phyloP scores from a whole-genome alignment of 202 grass and related monocot genomes.

The Hordeum pubiflorum region DNA sequence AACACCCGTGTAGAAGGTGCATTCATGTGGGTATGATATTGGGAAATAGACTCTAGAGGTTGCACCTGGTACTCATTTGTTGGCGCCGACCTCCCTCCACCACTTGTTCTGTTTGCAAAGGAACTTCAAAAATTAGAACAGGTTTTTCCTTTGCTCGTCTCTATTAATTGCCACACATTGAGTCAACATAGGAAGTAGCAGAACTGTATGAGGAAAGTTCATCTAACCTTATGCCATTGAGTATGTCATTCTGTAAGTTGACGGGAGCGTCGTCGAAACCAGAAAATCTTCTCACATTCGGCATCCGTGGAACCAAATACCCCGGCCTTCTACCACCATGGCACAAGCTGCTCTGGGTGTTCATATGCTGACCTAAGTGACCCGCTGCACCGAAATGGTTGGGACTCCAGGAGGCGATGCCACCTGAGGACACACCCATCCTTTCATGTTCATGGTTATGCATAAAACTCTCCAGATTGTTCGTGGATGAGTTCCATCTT shows the following conservation, averaged over 20 bases:
- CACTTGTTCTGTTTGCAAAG: background rate
- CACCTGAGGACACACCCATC: background rate
- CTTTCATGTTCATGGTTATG: constrained; percentile 22
- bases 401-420: background rate
- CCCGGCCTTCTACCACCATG: constrained; percentile 10
- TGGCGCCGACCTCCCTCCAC: background rate
- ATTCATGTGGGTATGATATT: too few relatives aligned
- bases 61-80: too few relatives aligned
- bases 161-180: background rate
- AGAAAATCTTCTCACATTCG: background rate
- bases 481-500: constrained; percentile 22
- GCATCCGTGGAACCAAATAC: background rate
- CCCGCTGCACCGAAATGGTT: background rate
- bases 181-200: background rate
- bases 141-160: background rate
- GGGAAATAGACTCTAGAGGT: too few relatives aligned
- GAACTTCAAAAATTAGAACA: background rate
- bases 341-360: background rate
- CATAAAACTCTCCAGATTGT: constrained; percentile 19
- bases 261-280: background rate
- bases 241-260: background rate
- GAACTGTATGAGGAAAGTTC: background rate
- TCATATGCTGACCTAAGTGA: constrained; percentile 20
- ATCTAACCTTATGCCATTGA: background rate
- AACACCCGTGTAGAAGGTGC: too few relatives aligned